Base-by-base conservation (phyloP, 2,329 filamentous ascomycete genomes). In the Phyllachora maydis region DNA sequence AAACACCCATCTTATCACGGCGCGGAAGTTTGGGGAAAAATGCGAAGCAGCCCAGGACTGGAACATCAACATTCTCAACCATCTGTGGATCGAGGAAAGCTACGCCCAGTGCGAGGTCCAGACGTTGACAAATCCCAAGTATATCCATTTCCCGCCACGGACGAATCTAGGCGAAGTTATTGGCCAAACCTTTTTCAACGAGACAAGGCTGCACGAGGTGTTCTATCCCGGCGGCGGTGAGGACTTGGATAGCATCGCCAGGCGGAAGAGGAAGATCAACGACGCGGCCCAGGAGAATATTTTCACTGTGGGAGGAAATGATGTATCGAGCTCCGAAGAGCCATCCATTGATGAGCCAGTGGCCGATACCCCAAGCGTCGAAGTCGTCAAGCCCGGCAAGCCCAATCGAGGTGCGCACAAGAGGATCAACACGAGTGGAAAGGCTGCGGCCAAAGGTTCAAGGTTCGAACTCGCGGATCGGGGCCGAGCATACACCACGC, bases 81-180 rank as follows among this genome's bases (percentile, higher is more conserved):
- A 98, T 42, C 59, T 98, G 1, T 98, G 88, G 88, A 62, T 98
- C 21, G 88, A 98, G 46, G 88, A 98, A 41, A 90, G 82, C 46
- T 98, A 95, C 41, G 81, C 85, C 2, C 81, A 76, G 42, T 92
- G 82, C 52, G 63, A 76, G 39, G 54, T 74, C 28, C 74, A 79
- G 41, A 65, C 66, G 1, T 51, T 83, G 12, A 74, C 75, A 4
- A 65, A 77, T 24, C 56, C 63, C 6, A 72, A 74, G 31, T 98
- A 91, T 42, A 79, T 65, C 1, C 72, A 82, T 40, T 98, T 95
- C 34, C 88, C 88, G 10, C 61, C 64, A 8, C 65, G 82, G 27
- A 95, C 85, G 3, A 95, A 98, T 41, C 59, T 98, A 5, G 77
- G 82, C 24, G 88, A 95, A 45, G 67, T 95, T 26, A 78, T 92